phyloP scores from a whole-genome alignment of 2,329 filamentous ascomycete genomes.

The Cytospora piceicola region DNA sequence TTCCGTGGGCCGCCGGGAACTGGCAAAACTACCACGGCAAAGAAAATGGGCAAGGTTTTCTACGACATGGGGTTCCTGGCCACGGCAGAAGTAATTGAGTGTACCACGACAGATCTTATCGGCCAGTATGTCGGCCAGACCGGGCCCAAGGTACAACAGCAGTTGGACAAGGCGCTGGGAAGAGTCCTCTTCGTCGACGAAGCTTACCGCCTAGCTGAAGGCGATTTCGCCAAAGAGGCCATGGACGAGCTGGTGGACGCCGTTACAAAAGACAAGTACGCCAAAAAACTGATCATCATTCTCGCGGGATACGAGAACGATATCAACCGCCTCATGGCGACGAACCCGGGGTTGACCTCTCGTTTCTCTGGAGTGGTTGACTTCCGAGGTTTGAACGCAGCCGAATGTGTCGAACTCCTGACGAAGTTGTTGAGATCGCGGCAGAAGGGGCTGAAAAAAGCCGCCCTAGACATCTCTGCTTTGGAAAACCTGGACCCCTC shows the following conservation, averaged over 20 bases:
- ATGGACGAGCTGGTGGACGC: conserved; percentile 58
- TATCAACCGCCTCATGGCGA: conserved; percentile 64
- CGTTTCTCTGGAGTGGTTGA: conserved; percentile 66
- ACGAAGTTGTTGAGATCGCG: conserved; percentile 38
- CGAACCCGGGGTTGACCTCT: conserved; percentile 66
- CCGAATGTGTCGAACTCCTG: conserved; percentile 52
- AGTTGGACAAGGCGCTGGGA: conserved; percentile 65
- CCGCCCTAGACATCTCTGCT: conserved; percentile 35
- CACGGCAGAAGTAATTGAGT: conserved; percentile 63
- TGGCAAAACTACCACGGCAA: conserved; percentile 73
- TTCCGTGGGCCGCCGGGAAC: conserved; percentile 66
- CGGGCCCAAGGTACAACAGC: conserved; percentile 64
- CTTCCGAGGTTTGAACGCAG: conserved; percentile 53
- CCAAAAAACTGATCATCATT: conserved; percentile 66
- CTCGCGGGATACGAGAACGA: conserved; percentile 70
- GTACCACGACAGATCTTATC: conserved; percentile 70
- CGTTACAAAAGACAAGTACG: conserved; percentile 59
- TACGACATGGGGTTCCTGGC: conserved; percentile 74
- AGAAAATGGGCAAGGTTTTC: conserved; percentile 66
- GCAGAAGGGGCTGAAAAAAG: conserved; percentile 12
- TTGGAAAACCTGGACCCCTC: conserved; percentile 36
- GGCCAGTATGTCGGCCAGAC: conserved; percentile 72
- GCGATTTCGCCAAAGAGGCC: conserved; percentile 60
- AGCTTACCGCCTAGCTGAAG: conserved; percentile 66
- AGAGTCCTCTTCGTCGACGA: conserved; percentile 74